Base-by-base conservation (phyloP, 495 filamentous ascomycete genomes). In the Xylaria sp. region DNA sequence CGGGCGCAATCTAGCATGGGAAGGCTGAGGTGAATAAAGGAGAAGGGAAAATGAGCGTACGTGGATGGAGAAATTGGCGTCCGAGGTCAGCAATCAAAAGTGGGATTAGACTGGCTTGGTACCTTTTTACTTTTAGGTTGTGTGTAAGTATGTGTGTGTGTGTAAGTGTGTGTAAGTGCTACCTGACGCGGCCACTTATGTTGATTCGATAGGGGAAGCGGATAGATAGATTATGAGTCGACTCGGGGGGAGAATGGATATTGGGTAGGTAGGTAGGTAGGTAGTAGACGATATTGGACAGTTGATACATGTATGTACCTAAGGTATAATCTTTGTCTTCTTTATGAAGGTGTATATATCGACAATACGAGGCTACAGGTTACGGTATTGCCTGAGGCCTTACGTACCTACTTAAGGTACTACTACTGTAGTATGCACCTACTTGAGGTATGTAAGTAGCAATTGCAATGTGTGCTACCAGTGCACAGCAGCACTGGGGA, bases 61-160 rank as follows among this genome's bases (percentile, higher is more conserved):
- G 48, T 67, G 64, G 64, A 67, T 55, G 44, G 35, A 67, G 44
- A 55, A 50, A 67, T 55, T 67, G 64, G 58, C 50, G 55, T 29
- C 55, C 41, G 29, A 48, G 44, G 67, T 53, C 58, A 70, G 58
- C 35, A 53, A 69, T 37, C 46, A 70, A 63, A 70, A 70, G 50
- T 63, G 58, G 68, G 33, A 62, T 40, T 62, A 31, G 67, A 41
- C 31, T 43, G 26, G 50, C 29, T 50, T 52, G 44, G 62, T 50
- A 66, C 59, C 59, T 62, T 26, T n/a, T n/a, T n/a, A n/a, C n/a
- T n/a, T n/a, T n/a, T n/a, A n/a, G n/a, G 35, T 24, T 37, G 35
- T 8, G 35, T 37, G 35, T 37, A 37, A 37, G 35, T 37, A 37
- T 4, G 8, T 37, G 8, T 4, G 53, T 35, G 53, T 53, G 19